Percentiles rank a stretch among this genome's conserved stretches.
Conservation (phyloP, 148 eudicot genomes). For the Amaranthus palmeri region DNA sequence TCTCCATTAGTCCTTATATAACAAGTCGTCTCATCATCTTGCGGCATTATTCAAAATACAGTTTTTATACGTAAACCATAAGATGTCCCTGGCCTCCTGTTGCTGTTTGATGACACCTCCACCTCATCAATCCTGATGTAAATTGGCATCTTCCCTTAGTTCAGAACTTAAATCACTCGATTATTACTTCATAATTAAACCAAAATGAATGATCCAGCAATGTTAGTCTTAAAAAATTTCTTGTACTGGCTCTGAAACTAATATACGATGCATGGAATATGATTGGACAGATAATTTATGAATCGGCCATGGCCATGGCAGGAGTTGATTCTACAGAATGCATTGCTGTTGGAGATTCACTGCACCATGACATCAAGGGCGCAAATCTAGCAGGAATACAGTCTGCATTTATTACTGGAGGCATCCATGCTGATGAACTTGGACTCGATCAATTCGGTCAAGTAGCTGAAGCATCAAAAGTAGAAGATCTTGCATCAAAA, state of each 20-base stretch:
- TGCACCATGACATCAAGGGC: conserved; percentile 92
- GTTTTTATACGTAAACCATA: no score
- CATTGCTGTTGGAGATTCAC: conserved; percentile 89
- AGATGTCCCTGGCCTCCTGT: no score
- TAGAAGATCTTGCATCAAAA: conserved; percentile 53
- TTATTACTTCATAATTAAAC: no score
- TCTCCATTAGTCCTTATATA: no score
- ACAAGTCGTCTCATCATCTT: no score
- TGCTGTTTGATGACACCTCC: no score
- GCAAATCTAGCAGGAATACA: conserved; percentile 71
- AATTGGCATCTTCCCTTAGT: no score
- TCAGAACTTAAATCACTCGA: no score
- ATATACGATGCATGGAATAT: not conserved
- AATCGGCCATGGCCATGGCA: conserved; percentile 70
- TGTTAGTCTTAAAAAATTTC: not conserved
- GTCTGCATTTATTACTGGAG: conserved; percentile 67
- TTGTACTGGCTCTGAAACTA: conserved; percentile 4
- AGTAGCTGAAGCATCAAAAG: conserved; percentile 46
- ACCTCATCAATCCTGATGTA: no score
- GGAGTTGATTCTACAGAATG: conserved; percentile 72
- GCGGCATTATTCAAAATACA: no score
- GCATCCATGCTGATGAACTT: conserved; percentile 83
- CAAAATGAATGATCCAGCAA: not conserved
- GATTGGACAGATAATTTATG: conserved; percentile 56
- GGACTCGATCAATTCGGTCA: conserved; percentile 60